phyloP scores from a whole-genome alignment of 2,329 filamentous ascomycete genomes.

The Paecilomyces variotii region DNA sequence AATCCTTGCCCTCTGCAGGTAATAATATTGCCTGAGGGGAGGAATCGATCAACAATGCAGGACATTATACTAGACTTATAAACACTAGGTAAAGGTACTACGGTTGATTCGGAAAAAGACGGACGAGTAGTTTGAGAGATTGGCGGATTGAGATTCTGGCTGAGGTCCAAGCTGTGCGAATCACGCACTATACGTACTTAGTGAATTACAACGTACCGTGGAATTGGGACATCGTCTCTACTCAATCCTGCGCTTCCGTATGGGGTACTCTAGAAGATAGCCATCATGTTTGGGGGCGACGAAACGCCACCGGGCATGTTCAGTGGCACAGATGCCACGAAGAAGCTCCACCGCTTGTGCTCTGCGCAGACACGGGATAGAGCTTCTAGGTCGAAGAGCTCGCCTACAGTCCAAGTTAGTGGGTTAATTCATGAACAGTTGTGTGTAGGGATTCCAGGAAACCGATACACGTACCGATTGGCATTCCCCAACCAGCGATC shows the following conservation, averaged over 20 bases:
- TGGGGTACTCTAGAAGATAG: constrained; percentile 30
- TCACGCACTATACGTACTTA: background rate
- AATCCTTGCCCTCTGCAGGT: background rate
- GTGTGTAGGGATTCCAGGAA: background rate
- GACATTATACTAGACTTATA: background rate
- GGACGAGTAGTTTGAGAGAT: too few species aligned
- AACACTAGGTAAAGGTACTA: background rate
- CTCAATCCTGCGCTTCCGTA: too few species aligned
- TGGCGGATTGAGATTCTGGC: background rate
- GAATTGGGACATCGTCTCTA: background rate
- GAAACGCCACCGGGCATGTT: constrained; percentile 43
- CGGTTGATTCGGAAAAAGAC: background rate
- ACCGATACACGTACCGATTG: constrained; percentile 29
- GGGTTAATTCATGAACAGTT: constrained; percentile 20
- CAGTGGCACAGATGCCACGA: constrained; percentile 42
- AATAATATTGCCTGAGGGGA: background rate
- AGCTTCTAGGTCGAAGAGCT: constrained; percentile 40
- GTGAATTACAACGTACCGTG: background rate
- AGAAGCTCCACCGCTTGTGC: constrained; percentile 41
- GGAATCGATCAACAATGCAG: background rate
- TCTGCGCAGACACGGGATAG: constrained; percentile 29
- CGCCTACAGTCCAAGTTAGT: constrained; percentile 18
- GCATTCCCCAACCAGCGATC: constrained; percentile 46
- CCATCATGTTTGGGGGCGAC: constrained; percentile 39
- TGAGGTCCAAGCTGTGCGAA: background rate